These are phyloP conservation scores for Cochlearia excelsa DNA, from an alignment of 345 rosid genomes.

Conservation along the genomic window DNA sequence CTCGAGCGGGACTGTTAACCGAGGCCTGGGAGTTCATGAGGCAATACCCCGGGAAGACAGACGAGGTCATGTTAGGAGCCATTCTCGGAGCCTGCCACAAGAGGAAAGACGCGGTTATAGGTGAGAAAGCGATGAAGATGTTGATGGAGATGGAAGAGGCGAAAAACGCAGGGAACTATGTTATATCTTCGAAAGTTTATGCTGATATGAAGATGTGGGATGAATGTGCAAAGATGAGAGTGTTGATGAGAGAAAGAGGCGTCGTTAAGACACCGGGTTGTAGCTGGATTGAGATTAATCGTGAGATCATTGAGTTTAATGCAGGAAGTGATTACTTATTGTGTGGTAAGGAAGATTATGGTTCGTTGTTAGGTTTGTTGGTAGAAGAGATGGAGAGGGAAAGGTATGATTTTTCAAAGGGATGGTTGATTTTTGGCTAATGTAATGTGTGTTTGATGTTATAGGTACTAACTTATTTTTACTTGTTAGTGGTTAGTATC, in stretches of 20 bases:
- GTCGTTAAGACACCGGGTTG: conserved; percentile 80
- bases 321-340: conserved; percentile 49
- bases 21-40: conserved; percentile 85
- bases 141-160: conserved; percentile 57
- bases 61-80: conserved; percentile 66
- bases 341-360: conserved; percentile 32
- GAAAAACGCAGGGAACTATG: conserved; percentile 74
- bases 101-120: conserved; percentile 46
- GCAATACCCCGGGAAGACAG: conserved; percentile 78
- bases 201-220: conserved; percentile 74
- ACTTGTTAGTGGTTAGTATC: not conserved
- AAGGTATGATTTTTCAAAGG: conserved; percentile 38
- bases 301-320: conserved; percentile 57
- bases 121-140: conserved; percentile 53
- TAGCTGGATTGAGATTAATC: conserved; percentile 72
- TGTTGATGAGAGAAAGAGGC: conserved; percentile 66
- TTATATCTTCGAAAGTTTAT: conserved; percentile 71
- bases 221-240: conserved; percentile 67
- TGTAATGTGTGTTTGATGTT: too few species aligned
- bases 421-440: not conserved
- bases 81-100: conserved; percentile 84
- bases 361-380: conserved; percentile 43
- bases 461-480: too few species aligned
- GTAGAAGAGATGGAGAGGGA: conserved; percentile 65
- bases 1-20: conserved; percentile 63